These are phyloP conservation scores for Fusarium sambucinum DNA, from an alignment of 2,329 filamentous ascomycete genomes.

Conservation along the genomic window DNA sequence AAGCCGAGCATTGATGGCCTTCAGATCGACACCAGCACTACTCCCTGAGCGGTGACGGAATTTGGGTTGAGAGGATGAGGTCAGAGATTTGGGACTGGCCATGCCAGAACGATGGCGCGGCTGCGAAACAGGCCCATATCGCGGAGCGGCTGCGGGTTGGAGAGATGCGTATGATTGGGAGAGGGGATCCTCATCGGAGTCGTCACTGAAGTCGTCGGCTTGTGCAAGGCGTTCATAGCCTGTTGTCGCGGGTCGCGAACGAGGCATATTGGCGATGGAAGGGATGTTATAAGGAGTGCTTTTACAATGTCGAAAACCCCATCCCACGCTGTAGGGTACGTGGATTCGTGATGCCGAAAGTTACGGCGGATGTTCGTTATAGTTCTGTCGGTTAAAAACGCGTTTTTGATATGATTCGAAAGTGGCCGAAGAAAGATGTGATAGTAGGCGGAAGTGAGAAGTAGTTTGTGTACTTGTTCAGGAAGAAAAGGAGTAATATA, in stretches of 20 bases:
- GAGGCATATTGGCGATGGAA: constrained; percentile 65
- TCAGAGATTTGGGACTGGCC: constrained; percentile 63
- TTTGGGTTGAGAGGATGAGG: constrained; percentile 53
- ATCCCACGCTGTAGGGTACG: constrained; percentile 25
- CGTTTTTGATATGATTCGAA: constrained; percentile 21
- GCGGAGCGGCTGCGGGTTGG: constrained; percentile 69
- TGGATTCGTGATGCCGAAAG: neutral
- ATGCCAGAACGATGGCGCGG: constrained; percentile 71
- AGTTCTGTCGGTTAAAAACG: constrained; percentile 12
- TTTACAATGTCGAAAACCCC: constrained; percentile 30
- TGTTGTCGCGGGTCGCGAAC: constrained; percentile 77
- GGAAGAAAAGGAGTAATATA: constrained; percentile 19
- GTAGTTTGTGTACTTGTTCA: neutral
- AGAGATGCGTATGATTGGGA: constrained; percentile 67
- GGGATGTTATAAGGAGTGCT: neutral
- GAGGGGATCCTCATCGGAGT: constrained; percentile 74
- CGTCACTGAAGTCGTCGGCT: constrained; percentile 80
- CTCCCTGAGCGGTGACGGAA: constrained; percentile 66
- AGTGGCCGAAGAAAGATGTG: constrained; percentile 20
- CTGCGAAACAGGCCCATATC: constrained; percentile 73
- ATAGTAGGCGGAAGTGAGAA: constrained; percentile 11
- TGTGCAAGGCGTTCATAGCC: constrained; percentile 89
- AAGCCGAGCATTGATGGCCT: constrained; percentile 94
- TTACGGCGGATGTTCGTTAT: constrained; percentile 8
- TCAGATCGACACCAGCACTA: constrained; percentile 94